phyloP scores from a whole-genome alignment of 164 flowering plant genomes.

The Santalum album region DNA sequence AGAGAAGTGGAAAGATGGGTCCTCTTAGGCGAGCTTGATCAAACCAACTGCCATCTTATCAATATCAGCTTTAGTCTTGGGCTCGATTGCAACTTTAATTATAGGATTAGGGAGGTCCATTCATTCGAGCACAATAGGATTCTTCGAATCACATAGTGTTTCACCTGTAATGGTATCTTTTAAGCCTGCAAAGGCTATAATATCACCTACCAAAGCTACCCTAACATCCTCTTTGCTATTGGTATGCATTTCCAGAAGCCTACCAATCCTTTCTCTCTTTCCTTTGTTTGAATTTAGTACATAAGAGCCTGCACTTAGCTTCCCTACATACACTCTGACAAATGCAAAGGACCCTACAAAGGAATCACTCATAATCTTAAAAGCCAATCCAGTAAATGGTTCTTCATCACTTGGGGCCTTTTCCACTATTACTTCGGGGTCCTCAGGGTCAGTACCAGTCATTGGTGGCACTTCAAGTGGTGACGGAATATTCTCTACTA shows the following conservation, averaged over 20 bases:
- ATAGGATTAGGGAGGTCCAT: slow-evolving; percentile 99
- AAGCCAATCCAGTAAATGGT: slow-evolving; percentile 91
- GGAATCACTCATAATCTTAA: slow-evolving; percentile 91
- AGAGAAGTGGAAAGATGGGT: slow-evolving; percentile 96
- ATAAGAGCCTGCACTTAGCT: slow-evolving; percentile 72
- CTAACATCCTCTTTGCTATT: slow-evolving; percentile 91
- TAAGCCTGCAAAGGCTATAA: slow-evolving; percentile 88
- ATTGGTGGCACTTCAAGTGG: slow-evolving; percentile 83
- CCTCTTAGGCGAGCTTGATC: slow-evolving; percentile 92
- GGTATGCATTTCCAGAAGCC: slow-evolving; percentile 97
- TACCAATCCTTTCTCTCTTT: slow-evolving; percentile 88
- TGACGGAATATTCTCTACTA: slow-evolving; percentile 87
- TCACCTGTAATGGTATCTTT: slow-evolving; percentile 96
- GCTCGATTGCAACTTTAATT: slow-evolving; percentile 95
- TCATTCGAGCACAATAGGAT: slow-evolving; percentile 76
- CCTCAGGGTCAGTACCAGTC: slow-evolving; percentile 88
- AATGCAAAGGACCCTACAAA: slow-evolving; percentile 93
- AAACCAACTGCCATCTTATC: slow-evolving; percentile 88
- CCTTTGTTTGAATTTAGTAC: slow-evolving; percentile 88
- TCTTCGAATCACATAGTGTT: slow-evolving; percentile 75
- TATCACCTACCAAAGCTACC: slow-evolving; percentile 77
- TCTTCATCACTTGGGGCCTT: slow-evolving; percentile 73
- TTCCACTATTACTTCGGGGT: slow-evolving; percentile 52
- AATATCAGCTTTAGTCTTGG: slow-evolving; percentile 91
- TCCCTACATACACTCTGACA: slow-evolving; percentile 85